Percentiles rank a stretch among this genome's conserved stretches.
Conservation (phyloP, 306 rosid genomes). For the Oxytropis ochrocephala region DNA sequence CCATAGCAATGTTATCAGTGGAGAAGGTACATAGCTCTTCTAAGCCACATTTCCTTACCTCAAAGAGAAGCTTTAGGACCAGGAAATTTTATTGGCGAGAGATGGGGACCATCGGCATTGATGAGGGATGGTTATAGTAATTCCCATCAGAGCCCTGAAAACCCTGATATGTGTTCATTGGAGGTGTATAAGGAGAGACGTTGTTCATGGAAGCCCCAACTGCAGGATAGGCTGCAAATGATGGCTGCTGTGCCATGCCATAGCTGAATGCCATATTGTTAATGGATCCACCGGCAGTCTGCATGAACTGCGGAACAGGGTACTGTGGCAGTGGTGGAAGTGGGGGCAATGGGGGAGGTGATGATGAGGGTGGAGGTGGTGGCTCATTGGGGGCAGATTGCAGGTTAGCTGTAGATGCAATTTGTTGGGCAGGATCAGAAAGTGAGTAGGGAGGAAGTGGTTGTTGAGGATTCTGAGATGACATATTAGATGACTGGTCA, state of each 20-base stretch:
- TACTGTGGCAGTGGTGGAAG: constrained; percentile 74
- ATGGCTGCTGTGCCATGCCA: constrained; percentile 46
- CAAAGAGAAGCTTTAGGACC: constrained; percentile 11
- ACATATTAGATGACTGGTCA: constrained; percentile 50
- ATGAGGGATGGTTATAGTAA: constrained; percentile 67
- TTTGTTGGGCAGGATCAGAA: constrained; percentile 50
- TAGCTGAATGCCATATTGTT: constrained; percentile 51
- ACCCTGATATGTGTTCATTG: constrained; percentile 58
- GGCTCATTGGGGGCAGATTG: constrained; percentile 55
- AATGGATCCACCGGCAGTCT: constrained; percentile 59
- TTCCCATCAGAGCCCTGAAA: constrained; percentile 86
- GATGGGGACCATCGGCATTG: constrained; percentile 79
- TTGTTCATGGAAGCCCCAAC: constrained; percentile 43
- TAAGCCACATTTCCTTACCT: constrained; percentile 5
- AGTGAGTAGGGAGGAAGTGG: constrained; percentile 46
- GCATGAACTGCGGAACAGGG: constrained; percentile 60
- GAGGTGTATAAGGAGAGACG: constrained; percentile 43
- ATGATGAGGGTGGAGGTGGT: constrained; percentile 81
- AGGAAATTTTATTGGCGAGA: constrained; percentile 59
- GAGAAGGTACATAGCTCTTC: constrained; percentile 17
- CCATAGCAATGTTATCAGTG: constrained; percentile 25
- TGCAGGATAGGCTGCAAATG: constrained; percentile 45
- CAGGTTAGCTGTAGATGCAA: constrained; percentile 41
- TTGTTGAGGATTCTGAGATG: constrained; percentile 56
- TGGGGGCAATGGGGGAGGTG: constrained; percentile 88